Evolutionary conservation across 164 flowering plant genomes (phyloP), one percentile per base, ranked within the genome.

Genomic region (Protea cynaroides): DNA sequence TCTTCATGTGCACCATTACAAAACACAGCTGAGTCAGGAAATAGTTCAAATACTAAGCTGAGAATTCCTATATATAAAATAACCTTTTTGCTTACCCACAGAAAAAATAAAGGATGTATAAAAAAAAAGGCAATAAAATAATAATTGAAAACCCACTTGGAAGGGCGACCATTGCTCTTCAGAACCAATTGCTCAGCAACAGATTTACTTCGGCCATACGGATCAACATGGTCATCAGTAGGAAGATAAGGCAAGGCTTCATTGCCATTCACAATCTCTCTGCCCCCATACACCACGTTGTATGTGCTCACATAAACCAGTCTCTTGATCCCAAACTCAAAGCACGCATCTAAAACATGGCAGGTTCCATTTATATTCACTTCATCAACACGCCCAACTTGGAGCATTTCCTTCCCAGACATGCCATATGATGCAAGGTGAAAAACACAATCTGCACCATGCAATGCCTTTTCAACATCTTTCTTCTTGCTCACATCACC

Each of bases 381-480:
- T 71, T 77, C 77, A 66, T 91, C 95, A 15, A 89, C 81, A 18
- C 85, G 90, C n/a, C 91, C 79, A 71, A 77, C 81, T 71, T 86
- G 97, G 23, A 94, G 84, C 95, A 91, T 91, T 65, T 91, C 97
- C 72, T 94, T 94, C 47, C 99, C 99, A 1, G 97, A 94, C 97
- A 91, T 89, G 64, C 97, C 99, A 75, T 63, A 88, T 0, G 99
- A 84, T 51, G 97, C 97, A 18, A 89, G 82, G 71, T 94, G 99
- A 81, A 94, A 91, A n/a, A 94, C 96, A 72, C 97, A 94, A 66
- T 86, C 85, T 3, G 81, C 92, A 12, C 93, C 96, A 1, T 76
- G 79, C 34, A 91, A 64, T 25, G 85, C 89, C 69, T 66, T 91
- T 25, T 78, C 86, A 2, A 94, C 97, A 79, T 94, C 96, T 46